Evolutionary conservation across 1,284 basidiomycete species (phyloP), one percentile per base, ranked within the genome.

Genomic region (Exobasidium cylindrosporum): DNA sequence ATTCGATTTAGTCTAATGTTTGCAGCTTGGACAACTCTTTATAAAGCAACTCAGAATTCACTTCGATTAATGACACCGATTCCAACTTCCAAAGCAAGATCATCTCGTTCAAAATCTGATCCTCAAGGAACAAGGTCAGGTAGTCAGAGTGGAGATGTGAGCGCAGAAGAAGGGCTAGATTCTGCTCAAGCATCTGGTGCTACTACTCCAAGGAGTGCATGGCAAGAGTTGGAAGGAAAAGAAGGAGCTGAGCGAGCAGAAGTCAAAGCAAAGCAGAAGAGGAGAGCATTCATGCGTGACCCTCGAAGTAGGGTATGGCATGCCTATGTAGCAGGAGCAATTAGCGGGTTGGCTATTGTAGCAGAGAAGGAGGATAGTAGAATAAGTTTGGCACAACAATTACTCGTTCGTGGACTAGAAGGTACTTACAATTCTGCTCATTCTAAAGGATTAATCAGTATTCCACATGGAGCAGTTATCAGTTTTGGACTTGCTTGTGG

Each of bases 391-490:
- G 90, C 90, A 0, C 94, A 97, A 73, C 94, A 97, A 83, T 82
- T 94, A 70, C 91, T 94, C 78, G 91, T 94, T 56, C 74, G 74
- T 14, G 91, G 92, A 0, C 80, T 94, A 23, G 90, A 94, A 75
- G 91, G 91, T 1, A 87, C 87, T 1, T 92, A 89, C 79, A 92
- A 92, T 69, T 84, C 86, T 0, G 86, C 86, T 66, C 86, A 88
- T 10, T 83, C 83, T 1, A 85, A 84, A 70, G 73, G 77, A 4
- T 79, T 87, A 28, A 83, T 77, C 61, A 83, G 83, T 56, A 85
- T 98, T 14, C 94, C 93, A 0, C 84, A 92, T 77, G 94, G 94
- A 6, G 89, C 89, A 61, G 84, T 92, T 0, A 80, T 96, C 21
- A 85, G 93, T 7, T 97, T 97, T 74, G 85, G 88, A 10, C 74